phyloP scores from a whole-genome alignment of 2,329 filamentous ascomycete species.

The Fusarium sp. region DNA sequence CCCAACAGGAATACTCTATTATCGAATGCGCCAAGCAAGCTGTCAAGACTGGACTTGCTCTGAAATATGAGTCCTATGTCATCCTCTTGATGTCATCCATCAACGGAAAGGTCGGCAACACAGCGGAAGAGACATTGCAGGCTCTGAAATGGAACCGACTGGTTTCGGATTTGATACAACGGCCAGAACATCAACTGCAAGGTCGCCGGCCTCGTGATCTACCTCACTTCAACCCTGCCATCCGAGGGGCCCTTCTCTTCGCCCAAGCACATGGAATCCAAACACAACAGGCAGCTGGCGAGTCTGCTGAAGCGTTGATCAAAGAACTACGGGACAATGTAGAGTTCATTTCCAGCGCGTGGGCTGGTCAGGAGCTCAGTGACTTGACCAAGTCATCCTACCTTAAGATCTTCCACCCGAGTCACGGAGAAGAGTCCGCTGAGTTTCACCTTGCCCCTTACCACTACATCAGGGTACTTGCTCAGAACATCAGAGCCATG shows the following conservation, averaged over 20 bases:
- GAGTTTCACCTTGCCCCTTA: slow-evolving; percentile 38
- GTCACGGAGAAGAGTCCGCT: neutral
- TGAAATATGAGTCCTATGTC: slow-evolving; percentile 57
- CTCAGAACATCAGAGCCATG: slow-evolving; percentile 57
- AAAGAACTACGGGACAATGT: slow-evolving; percentile 48
- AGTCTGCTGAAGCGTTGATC: slow-evolving; percentile 43
- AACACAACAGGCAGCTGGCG: slow-evolving; percentile 41
- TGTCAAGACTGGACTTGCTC: slow-evolving; percentile 59
- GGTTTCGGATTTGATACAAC: slow-evolving; percentile 63
- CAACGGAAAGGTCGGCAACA: slow-evolving; percentile 54
- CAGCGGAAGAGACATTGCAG: slow-evolving; percentile 51
- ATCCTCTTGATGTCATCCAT: slow-evolving; percentile 45
- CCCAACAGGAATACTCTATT: slow-evolving; percentile 58
- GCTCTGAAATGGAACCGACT: slow-evolving; percentile 60
- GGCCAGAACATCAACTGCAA: slow-evolving; percentile 53
- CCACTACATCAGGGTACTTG: slow-evolving; percentile 46
- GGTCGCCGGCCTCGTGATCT: slow-evolving; percentile 30
- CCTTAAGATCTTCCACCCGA: slow-evolving; percentile 45
- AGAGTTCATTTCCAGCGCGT: slow-evolving; percentile 44
- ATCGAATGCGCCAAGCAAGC: slow-evolving; percentile 64
- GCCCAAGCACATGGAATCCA: slow-evolving; percentile 45
- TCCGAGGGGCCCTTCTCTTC: slow-evolving; percentile 51
- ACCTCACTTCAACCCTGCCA: slow-evolving; percentile 44
- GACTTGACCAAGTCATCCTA: slow-evolving; percentile 40
- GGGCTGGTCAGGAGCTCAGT: slow-evolving; percentile 38